Evolutionary conservation across 306 rosid species (phyloP), one percentile per base, ranked within the genome.

Genomic region (Dalbergia cultrata): DNA sequence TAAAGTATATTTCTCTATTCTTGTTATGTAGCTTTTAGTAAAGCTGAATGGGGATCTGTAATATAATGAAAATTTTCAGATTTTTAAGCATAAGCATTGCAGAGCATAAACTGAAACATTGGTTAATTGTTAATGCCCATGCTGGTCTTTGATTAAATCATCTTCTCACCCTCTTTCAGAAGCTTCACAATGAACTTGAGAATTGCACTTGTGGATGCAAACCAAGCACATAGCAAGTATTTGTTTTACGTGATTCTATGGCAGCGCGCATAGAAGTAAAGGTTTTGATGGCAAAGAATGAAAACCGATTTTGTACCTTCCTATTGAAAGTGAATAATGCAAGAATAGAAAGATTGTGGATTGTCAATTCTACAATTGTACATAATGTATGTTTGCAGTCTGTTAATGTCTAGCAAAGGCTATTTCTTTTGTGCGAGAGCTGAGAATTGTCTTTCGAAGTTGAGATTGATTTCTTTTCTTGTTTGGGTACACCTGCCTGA

Each of bases 161-260:
- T 67, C 43, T 45, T 45, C 16, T 56, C 44, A 9, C n/a, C 22
- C 62, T 60, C 44, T 66, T 77, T 9, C 94, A 95, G 99, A 87
- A 88, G 31, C 94, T 95, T 62, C 92, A 89, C 77, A 87, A 52
- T 13, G 99, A 95, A 47, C 93, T 90, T 58, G 94, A 93, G 61
- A 74, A 47, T 79, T 95, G 99, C 85, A 90, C 80, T 19, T 95
- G 99, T 62, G 97, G 99, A 76, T 91, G 96, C 89, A 91, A 89
- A 69, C 53, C 70, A 72, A 72, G 79, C 43, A 43, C 77, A 3
- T 87, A 85, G 65, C 60, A 0, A 0, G 9, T 52, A 17, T 43
- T 49, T 61, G 63, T 34, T 66, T 50, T 37, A 49, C 59, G 9
- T 9, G 44, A 73, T 49, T 21, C 14, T 31, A 57, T 45, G 73